These are phyloP conservation scores for Gymnopus androsaceus DNA, from an alignment of 1,284 basidiomycete genomes.

Conservation along the genomic window DNA sequence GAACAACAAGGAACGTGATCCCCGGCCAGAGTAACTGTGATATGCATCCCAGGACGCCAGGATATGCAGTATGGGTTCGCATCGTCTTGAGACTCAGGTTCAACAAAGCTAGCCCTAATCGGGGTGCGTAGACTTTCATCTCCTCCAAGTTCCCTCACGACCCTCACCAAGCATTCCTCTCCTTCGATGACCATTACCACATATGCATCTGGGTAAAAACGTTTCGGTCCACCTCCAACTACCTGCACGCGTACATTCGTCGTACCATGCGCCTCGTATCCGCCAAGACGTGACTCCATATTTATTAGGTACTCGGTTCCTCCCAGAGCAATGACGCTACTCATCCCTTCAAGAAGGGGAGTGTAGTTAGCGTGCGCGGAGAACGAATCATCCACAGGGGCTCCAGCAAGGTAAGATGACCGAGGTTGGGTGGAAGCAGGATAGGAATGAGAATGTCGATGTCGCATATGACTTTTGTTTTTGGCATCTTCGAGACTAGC, in stretches of 20 bases:
- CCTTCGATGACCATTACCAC: slow-evolving; percentile 4
- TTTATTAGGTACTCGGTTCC: not conserved
- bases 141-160: not conserved
- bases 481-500: not conserved
- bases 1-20: slow-evolving; percentile 2
- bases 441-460: not conserved
- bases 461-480: not conserved
- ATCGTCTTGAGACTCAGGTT: not conserved
- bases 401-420: not conserved
- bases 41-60: slow-evolving; percentile 3
- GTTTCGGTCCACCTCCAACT: not conserved
- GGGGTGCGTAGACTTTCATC: not conserved
- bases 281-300: not conserved
- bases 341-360: slow-evolving; percentile 1
- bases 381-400: not conserved
- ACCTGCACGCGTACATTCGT: not conserved
- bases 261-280: not conserved
- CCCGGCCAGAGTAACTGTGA: not conserved
- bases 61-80: not conserved
- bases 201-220: not conserved
- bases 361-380: not conserved
- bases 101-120: not conserved
- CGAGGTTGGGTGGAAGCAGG: not conserved
- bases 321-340: not conserved
- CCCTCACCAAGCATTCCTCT: not conserved